Evolutionary conservation across 176 grass and related monocot species (phyloP).

Genomic region (Oryza meyeriana): DNA sequence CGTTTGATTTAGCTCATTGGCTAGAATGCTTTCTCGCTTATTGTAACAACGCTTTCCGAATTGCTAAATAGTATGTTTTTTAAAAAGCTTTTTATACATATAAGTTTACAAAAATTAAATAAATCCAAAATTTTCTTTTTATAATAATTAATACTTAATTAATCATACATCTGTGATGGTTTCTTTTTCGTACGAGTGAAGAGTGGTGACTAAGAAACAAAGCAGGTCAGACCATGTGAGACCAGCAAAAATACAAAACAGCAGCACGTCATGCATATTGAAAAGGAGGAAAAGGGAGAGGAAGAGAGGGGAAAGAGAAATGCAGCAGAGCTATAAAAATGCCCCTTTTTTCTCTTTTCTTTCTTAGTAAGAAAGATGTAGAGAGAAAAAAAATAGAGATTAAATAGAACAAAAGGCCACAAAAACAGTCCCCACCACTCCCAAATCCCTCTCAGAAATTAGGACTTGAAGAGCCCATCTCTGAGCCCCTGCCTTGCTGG

Average conservation of each 20-base stretch:
- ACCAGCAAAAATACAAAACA: neutral
- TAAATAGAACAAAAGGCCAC: constrained; percentile 20
- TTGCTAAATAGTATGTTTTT: too few relatives aligned
- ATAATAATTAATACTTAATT: too few relatives aligned
- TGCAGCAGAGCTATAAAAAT: neutral
- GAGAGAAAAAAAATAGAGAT: neutral
- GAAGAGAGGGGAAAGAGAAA: neutral
- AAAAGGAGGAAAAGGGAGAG: neutral
- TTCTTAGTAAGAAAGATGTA: neutral
- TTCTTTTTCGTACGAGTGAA: neutral
- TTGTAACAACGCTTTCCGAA: too few relatives aligned
- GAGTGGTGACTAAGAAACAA: neutral
- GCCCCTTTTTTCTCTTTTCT: constrained; percentile 7
- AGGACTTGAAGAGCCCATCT: constrained; percentile 54
- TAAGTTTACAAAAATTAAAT: too few relatives aligned
- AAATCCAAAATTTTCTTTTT: too few relatives aligned
- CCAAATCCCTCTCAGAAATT: constrained; percentile 36
- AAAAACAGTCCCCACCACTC: constrained; percentile 19
- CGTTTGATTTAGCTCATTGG: too few relatives aligned
- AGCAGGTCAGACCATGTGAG: neutral
- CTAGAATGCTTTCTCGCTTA: too few relatives aligned
- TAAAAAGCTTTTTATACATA: too few relatives aligned
- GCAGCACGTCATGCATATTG: constrained; percentile 13
- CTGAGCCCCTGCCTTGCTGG: constrained; percentile 47
- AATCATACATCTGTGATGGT: too few relatives aligned